A percentile compares a stretch with the other conserved stretches of the same genome.
Evolutionary conservation across 495 filamentous ascomycete genomes (phyloP).

Genomic region (Penicillium daleae): DNA sequence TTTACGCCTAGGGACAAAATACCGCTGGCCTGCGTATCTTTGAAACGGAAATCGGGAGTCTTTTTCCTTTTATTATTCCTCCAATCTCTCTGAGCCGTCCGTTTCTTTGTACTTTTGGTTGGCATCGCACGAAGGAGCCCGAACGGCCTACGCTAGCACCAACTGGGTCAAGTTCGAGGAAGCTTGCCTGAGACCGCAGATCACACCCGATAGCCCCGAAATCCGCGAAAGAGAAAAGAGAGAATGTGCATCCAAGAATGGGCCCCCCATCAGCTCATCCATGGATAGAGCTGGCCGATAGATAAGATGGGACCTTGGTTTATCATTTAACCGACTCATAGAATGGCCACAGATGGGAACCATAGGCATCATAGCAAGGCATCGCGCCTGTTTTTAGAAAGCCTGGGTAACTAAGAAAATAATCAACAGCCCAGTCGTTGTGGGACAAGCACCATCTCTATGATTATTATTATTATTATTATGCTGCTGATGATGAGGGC

Average conservation of each 20-base stretch:
- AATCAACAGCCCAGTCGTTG: neutral
- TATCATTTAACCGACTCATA: neutral
- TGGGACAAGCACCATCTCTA: neutral
- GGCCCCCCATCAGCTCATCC: neutral
- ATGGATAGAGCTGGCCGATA: neutral
- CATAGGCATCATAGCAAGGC: neutral
- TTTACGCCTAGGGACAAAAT: neutral
- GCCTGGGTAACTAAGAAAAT: neutral
- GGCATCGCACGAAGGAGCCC: constrained; percentile 18
- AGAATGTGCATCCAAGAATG: neutral
- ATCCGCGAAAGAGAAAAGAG: neutral
- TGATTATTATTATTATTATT: too few relatives aligned
- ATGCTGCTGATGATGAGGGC: constrained; percentile 1
- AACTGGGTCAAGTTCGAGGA: constrained; percentile 11
- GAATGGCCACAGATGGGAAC: neutral
- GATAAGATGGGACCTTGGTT: neutral
- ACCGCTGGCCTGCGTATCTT: neutral
- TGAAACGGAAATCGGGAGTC: neutral
- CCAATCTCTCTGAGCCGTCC: neutral
- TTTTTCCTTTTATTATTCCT: neutral
- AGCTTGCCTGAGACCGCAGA: constrained; percentile 27
- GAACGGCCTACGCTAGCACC: constrained; percentile 15
- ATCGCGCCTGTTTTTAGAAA: neutral
- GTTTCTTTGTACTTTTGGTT: neutral
- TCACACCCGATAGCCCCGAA: constrained; percentile 24